phyloP scores from a whole-genome alignment of 345 rosid genomes.

The Moricandia moricandioides region DNA sequence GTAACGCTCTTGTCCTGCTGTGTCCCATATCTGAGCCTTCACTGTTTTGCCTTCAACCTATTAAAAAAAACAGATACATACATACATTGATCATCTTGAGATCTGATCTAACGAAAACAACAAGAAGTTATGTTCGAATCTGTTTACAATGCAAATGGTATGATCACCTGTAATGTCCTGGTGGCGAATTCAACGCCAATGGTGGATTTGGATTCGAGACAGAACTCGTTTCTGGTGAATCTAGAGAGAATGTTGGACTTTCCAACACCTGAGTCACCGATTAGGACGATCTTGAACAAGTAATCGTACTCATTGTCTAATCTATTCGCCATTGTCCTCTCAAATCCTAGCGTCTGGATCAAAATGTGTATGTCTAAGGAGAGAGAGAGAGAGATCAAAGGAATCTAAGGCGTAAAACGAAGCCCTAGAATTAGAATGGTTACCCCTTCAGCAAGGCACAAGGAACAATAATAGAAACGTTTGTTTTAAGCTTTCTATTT shows the following conservation, averaged over 20 bases:
- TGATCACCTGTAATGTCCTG: conserved; percentile 45
- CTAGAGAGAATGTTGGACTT: conserved; percentile 75
- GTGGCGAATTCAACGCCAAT: conserved; percentile 78
- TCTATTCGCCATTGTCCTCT: conserved; percentile 48
- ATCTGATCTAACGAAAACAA: conserved; percentile 3
- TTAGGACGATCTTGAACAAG: conserved; percentile 71
- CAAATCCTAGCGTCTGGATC: conserved; percentile 4
- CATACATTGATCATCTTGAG: not conserved
- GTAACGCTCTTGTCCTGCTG: conserved; percentile 86
- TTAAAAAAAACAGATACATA: not conserved
- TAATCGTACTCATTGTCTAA: conserved; percentile 66
- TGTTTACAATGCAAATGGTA: not conserved
- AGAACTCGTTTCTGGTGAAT: conserved; percentile 67
- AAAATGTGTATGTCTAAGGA: conserved; percentile 11
- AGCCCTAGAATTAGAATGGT: not conserved
- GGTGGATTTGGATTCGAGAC: conserved; percentile 73
- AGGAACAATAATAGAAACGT: conserved; percentile 21
- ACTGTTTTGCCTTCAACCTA: conserved; percentile 80
- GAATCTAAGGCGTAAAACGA: not conserved
- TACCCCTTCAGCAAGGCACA: conserved; percentile 21
- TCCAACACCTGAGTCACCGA: conserved; percentile 83
- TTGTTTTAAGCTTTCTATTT: not conserved
- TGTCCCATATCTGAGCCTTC: conserved; percentile 88
- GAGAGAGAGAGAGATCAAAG: not conserved
- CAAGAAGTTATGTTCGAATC: not conserved